Evolutionary conservation across 495 filamentous ascomycete species (phyloP).

Genomic region (Cudoniella acicularis): DNA sequence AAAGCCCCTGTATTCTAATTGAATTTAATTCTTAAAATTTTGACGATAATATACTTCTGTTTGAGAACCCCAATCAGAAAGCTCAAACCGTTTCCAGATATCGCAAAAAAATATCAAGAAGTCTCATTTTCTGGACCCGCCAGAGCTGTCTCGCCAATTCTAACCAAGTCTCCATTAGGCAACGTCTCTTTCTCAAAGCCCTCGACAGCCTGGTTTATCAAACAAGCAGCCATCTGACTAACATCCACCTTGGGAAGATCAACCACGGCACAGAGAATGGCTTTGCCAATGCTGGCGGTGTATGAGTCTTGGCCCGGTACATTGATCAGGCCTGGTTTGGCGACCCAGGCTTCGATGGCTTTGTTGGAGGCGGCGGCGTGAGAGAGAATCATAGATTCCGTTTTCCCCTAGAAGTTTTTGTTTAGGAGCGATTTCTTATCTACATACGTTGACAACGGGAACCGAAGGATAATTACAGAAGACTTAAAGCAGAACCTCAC

Average conservation of each 20-base stretch:
- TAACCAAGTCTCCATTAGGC: constrained; percentile 39
- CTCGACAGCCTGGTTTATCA: constrained; percentile 39
- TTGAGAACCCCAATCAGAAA: too few species aligned
- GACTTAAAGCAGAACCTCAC: neutral
- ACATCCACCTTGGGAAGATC: constrained; percentile 34
- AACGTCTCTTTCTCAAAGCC: constrained; percentile 47
- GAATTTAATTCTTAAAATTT: too few species aligned
- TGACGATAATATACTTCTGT: too few species aligned
- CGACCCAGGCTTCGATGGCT: constrained; percentile 34
- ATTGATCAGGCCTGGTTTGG: constrained; percentile 37
- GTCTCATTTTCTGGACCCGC: neutral
- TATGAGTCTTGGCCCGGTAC: constrained; percentile 8
- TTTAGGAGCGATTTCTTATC: neutral
- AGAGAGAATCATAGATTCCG: constrained; percentile 37
- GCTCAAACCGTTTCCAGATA: too few species aligned
- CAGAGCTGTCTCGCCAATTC: constrained; percentile 29
- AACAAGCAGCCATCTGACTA: constrained; percentile 37
- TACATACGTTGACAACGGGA: neutral
- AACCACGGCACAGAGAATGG: neutral
- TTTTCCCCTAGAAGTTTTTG: constrained; percentile 31
- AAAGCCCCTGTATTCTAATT: too few species aligned
- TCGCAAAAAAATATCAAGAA: too few species aligned
- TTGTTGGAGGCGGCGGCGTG: constrained; percentile 31
- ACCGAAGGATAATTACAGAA: neutral
- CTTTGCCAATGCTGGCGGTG: constrained; percentile 1